These are phyloP conservation scores for Cornus suecica DNA, from an alignment of 148 eudicot genomes.

Conservation along the genomic window DNA sequence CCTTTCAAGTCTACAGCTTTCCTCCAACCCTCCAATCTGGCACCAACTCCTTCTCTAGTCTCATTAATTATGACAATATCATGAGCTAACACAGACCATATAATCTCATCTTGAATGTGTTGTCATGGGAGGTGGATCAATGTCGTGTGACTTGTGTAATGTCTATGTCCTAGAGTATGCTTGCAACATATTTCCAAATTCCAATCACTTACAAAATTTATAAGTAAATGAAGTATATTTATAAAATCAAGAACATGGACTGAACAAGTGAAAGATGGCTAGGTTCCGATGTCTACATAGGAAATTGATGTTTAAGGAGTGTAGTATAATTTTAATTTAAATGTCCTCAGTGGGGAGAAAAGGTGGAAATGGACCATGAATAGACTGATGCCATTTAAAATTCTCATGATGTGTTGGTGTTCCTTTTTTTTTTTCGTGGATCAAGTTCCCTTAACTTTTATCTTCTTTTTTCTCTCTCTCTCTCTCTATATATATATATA, in stretches of 20 bases:
- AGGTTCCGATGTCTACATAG: not conserved
- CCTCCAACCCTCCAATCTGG: too few species aligned
- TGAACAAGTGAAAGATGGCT: not conserved
- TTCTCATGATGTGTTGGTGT: not conserved
- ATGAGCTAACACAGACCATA: too few species aligned
- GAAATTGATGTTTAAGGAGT: not conserved
- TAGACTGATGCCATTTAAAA: not conserved
- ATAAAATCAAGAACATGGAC: not conserved
- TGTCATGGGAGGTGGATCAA: too few species aligned
- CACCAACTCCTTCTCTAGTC: too few species aligned
- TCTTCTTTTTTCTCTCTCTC: too few species aligned
- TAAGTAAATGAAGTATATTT: too few species aligned
- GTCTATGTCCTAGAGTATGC: too few species aligned
- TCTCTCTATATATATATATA: too few species aligned
- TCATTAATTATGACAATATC: too few species aligned
- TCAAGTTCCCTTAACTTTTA: not conserved
- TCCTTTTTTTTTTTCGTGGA: not conserved
- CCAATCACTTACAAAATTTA: not conserved
- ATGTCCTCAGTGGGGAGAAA: not conserved
- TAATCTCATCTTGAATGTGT: too few species aligned
- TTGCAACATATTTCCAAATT: not conserved
- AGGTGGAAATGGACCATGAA: not conserved
- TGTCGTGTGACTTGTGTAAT: too few species aligned
- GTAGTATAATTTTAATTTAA: not conserved
- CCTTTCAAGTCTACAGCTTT: too few species aligned